Base-by-base conservation (phyloP, 495 filamentous ascomycete species). In the Trichoderma erinaceum region DNA sequence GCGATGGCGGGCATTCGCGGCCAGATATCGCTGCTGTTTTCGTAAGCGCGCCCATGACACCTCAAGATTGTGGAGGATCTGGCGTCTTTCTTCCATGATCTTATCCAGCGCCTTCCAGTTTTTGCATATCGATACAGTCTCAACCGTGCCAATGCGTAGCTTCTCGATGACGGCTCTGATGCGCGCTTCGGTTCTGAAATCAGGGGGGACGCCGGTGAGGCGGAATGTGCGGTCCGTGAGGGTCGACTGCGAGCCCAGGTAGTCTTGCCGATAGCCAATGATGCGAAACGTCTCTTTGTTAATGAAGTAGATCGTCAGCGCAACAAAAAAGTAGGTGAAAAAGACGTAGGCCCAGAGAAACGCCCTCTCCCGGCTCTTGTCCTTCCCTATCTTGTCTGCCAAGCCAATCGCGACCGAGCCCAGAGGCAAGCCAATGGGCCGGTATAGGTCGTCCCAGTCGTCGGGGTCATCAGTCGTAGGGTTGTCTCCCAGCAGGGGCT, bases 271-370 rank as follows among this genome's bases (percentile, higher is more conserved):
- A 35, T 92, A 83, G 56, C 87, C 84, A 68, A 98, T 94, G 32
- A 99, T 88, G 66, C 86, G 89, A 68, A 87, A 83, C 1, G 96
- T 97, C 77, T 96, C 88, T 18, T 83, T 84, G 35, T 93, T 80
- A 71, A 97, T 86, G 71, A 97, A 81, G 72, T 92, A 97, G n/a
- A 97, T 77, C 0, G 88, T 89, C 48, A 98, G 77, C 0, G 81
- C 86, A 18, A 88, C 94, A 75, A 98, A 98, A 32, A 97, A 78
- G 78, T 97, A 99, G 8, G 92, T 89, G 73, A 98, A 97, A 32
- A 89, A 80, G 12, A 97, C 82, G 73, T 97, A 96, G 64, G 94
- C 91, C 93, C 93, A 97, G n/a, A 97, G 80, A 73, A 95, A 96
- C 35, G 76, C 76, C 41, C 73, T 75, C 48, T 79, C 75, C 8